These are phyloP conservation scores for Closterium sp. DNA, from an alignment of 139 green algal genomes.

Conservation along the genomic window DNA sequence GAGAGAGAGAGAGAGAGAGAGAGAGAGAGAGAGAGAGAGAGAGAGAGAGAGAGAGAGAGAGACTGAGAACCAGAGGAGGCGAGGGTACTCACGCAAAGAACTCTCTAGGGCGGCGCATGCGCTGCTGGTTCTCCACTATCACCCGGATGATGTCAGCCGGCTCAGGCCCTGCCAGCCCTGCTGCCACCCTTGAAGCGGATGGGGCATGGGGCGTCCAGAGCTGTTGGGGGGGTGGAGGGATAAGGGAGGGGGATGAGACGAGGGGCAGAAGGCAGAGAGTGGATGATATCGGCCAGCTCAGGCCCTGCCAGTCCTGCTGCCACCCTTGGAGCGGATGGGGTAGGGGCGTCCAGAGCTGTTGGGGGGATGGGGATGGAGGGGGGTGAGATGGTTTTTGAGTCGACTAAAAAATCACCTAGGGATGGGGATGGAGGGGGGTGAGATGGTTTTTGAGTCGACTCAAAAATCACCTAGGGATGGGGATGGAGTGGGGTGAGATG, in stretches of 20 bases:
- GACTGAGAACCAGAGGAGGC: neutral
- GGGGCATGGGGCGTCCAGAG: slow-evolving; percentile 18
- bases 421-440: too few species aligned
- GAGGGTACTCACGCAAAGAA: slow-evolving; percentile 20
- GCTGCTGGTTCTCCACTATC: slow-evolving; percentile 39
- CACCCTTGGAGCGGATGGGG: neutral
- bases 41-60: neutral
- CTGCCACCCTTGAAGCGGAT: neutral
- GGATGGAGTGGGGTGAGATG: too few species aligned
- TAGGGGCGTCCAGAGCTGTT: slow-evolving; percentile 29
- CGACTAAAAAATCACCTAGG: neutral
- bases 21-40: too few species aligned
- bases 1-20: neutral
- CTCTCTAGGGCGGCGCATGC: slow-evolving; percentile 29
- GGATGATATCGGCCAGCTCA: neutral
- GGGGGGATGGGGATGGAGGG: too few species aligned
- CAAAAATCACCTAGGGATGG: neutral
- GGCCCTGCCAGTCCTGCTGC: neutral
- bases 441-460: neutral
- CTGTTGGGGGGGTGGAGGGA: slow-evolving; percentile 1
- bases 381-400: neutral
- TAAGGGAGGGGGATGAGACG: neutral
- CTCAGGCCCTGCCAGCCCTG: slow-evolving; percentile 2
- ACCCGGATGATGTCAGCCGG: slow-evolving; percentile 1
- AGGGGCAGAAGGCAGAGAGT: neutral